Evolutionary conservation across 2,329 filamentous ascomycete genomes (phyloP).

Genomic region (Podosphaera aphanis): DNA sequence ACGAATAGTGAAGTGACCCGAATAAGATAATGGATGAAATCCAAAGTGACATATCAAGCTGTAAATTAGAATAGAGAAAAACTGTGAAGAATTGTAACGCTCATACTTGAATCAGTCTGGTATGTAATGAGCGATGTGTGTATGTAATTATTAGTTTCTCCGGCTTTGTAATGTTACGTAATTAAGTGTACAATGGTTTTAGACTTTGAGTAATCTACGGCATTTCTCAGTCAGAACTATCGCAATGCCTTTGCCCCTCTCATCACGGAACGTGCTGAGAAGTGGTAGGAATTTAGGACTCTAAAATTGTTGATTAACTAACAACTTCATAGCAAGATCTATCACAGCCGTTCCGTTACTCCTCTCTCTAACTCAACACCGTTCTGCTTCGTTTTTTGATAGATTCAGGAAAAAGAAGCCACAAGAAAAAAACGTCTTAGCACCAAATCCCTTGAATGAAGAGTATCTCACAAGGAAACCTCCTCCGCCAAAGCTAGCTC

Average conservation of each 20-base stretch:
- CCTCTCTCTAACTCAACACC: constrained; percentile 15
- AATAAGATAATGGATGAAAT: background rate
- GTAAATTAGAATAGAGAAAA: no score
- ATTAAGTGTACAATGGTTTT: no score
- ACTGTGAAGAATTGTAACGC: no score
- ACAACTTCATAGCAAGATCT: constrained; percentile 9
- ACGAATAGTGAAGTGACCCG: background rate
- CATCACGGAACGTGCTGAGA: constrained; percentile 34
- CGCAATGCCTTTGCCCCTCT: constrained; percentile 40
- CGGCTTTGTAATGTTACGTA: no score
- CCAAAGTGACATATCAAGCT: background rate
- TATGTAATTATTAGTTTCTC: no score
- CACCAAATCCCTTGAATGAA: constrained; percentile 34
- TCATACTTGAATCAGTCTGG: no score
- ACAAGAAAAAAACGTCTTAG: background rate
- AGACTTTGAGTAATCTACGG: no score
- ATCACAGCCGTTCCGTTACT: constrained; percentile 19
- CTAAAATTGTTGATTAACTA: constrained; percentile 5
- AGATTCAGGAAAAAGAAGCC: constrained; percentile 4
- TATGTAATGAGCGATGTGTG: no score
- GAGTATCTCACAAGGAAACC: constrained; percentile 24
- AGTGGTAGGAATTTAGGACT: constrained; percentile 26
- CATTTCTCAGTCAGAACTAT: background rate
- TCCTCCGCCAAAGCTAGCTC: constrained; percentile 14
- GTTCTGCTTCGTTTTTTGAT: constrained; percentile 4